A percentile compares a stretch with the other conserved stretches of the same genome.
Evolutionary conservation across 2,329 filamentous ascomycete species (phyloP).

Genomic region (Dothistroma pini): DNA sequence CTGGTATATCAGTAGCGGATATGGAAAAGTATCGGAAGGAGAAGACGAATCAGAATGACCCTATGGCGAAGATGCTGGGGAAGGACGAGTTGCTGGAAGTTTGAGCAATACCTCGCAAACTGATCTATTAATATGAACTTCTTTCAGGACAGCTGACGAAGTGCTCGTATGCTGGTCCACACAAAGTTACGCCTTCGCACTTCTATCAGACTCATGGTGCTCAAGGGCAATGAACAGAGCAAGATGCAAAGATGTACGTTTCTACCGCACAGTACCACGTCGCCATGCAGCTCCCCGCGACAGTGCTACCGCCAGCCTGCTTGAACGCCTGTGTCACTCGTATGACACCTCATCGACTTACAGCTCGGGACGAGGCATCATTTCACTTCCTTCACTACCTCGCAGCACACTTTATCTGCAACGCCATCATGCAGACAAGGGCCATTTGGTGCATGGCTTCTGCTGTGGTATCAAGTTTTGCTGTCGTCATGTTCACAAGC

Average conservation of each 20-base stretch:
- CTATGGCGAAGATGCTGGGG: constrained; percentile 78
- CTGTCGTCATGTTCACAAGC: neutral
- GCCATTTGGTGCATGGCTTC: neutral
- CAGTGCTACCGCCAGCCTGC: neutral
- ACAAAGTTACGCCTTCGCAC: neutral
- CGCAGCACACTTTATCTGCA: too few relatives aligned
- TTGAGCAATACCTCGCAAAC: neutral
- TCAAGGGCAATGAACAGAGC: neutral
- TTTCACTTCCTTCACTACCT: too few relatives aligned
- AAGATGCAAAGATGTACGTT: too few relatives aligned
- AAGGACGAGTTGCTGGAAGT: constrained; percentile 61
- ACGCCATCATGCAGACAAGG: neutral
- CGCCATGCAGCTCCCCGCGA: neutral
- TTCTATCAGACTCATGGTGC: neutral
- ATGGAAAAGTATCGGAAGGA: constrained; percentile 82
- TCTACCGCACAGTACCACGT: neutral
- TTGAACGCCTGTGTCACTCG: neutral
- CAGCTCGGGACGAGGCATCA: neutral
- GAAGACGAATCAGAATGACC: constrained; percentile 69
- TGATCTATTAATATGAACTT: neutral
- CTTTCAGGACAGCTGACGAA: neutral
- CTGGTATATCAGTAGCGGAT: constrained; percentile 74
- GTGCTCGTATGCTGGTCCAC: constrained; percentile 1
- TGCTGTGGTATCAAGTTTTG: neutral
- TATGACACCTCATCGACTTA: neutral